Base-by-base conservation (phyloP, 208 protist genomes). In the Strigomonas galati region DNA sequence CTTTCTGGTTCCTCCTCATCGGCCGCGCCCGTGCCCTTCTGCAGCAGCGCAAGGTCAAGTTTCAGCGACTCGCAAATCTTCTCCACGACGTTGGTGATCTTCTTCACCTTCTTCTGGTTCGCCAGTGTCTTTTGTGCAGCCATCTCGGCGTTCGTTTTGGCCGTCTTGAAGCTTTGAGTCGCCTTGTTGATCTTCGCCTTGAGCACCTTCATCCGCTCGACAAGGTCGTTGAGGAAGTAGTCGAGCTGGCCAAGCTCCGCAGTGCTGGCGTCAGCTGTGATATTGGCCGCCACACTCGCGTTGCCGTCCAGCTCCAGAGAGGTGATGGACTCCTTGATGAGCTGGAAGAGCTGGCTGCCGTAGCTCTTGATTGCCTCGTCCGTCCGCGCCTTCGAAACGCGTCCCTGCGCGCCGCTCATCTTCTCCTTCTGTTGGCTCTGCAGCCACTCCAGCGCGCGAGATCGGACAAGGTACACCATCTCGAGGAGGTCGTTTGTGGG, bases 381-480 rank as follows among this genome's bases (percentile, higher is more conserved):
- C 43, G 84, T 61, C 57, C 80, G 78, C 12, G 68, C 64, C 19
- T 76, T 69, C 21, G 69, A 72, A 17, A 78, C 49, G n/a, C 82
- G 74, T 24, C 75, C 65, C 23, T 84, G 78, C 40, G 76, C 74
- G 27, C 74, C 74, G 40, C 40, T 46, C 9, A 46, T 53, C 32
- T 81, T 63, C 61, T 84, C 81, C 40, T 78, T 81, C 57, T 87
- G 80, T 51, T 89, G 84, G 30, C 79, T 74, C 27, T 81, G 65
- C 32, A 66, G 40, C 72, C 82, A 74, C 4, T 77, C 76, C 28
- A 82, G 71, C 35, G 85, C 73, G 48, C 87, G 77, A 10, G 69
- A 67, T 52, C 78, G 81, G 1, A 93, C 46, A 24, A 93, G 37
- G 7, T 70, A 76, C 1, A 88, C 72, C 83, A 93, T 93, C 17